Base-by-base conservation (phyloP, 2,329 filamentous ascomycete genomes). In the Pleomassaria siparia region DNA sequence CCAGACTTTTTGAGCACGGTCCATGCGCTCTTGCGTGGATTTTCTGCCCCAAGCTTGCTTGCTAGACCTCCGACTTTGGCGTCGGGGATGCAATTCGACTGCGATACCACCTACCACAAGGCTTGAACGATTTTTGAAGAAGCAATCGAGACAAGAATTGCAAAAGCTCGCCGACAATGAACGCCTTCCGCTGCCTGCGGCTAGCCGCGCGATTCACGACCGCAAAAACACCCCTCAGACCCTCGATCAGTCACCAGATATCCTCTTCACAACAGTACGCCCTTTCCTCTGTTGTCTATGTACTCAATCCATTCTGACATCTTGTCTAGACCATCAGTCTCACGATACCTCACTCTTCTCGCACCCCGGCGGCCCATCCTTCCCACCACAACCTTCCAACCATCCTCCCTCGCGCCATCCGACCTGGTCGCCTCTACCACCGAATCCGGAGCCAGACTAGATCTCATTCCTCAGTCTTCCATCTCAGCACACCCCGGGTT, bases 401-500 rank as follows among this genome's bases (percentile, higher is more conserved):
- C 46, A 36, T 59, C 47, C 37, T n/a, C n/a, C n/a, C n/a, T n/a
- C n/a, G n/a, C n/a, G n/a, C 58, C 59, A 2, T 30, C 54, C 30
- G 40, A 53, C 33, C 40, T 50, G 2, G 44, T 57, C 3, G 37
- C 52, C 12, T 62, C 58, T 22, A 54, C 60, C n/a, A 22, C 35
- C 35, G 5, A 4, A 18, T 10, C 21, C 2, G 3, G 3, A 35
- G 16, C 15, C 32, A 18, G 13, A 4, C 62, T 70, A 40, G 69
- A 72, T 39, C 47, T 73, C 32, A 47, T 62, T 16, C 62, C 59
- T 26, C 69, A 69, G 46, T 22, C 35, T 8, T 22, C 18, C 4
- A 63, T 71, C 30, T 70, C 70, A 1, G 49, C 62, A 12, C 69
- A 72, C 41, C 70, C 72, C 1, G 64, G 61, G 2, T 53, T 74